Percentiles rank a stretch among this genome's conserved stretches.
Evolutionary conservation across 306 rosid genomes (phyloP).

Genomic region (Alnus rubra): DNA sequence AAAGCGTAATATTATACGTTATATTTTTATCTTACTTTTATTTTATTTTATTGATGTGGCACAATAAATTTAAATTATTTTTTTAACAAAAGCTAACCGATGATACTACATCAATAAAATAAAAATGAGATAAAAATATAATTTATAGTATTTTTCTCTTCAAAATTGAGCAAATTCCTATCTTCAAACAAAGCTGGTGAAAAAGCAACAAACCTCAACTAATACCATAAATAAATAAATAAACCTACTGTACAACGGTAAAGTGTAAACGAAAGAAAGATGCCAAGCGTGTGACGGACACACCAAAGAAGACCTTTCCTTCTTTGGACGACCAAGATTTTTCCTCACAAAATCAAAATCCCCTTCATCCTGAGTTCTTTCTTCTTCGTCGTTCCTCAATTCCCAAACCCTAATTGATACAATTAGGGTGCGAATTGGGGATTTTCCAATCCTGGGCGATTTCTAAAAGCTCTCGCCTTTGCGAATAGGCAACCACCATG

Average conservation of each 20-base stretch:
- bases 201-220: neutral
- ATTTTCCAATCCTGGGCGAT: too few relatives aligned
- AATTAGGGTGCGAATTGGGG: slow-evolving; percentile 31
- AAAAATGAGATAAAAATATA: too few relatives aligned
- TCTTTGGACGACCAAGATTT: slow-evolving; percentile 1
- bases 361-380: neutral
- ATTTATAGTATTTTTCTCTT: too few relatives aligned
- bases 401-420: slow-evolving; percentile 18
- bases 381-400: neutral
- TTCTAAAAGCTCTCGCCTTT: slow-evolving; percentile 29
- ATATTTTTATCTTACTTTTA: too few relatives aligned
- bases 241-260: too few relatives aligned
- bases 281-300: neutral
- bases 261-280: too few relatives aligned
- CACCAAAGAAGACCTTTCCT: neutral
- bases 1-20: too few relatives aligned
- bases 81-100: too few relatives aligned
- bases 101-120: too few relatives aligned
- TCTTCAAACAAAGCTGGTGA: neutral
- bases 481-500: slow-evolving; percentile 23
- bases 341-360: neutral
- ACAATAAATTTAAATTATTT: too few relatives aligned
- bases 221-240: neutral
- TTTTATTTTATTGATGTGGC: too few relatives aligned
- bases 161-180: too few relatives aligned